A percentile compares a stretch with the other conserved stretches of the same genome.
Conservation (phyloP, 1,139 yeast genomes). For the Candida sanyaensis region DNA sequence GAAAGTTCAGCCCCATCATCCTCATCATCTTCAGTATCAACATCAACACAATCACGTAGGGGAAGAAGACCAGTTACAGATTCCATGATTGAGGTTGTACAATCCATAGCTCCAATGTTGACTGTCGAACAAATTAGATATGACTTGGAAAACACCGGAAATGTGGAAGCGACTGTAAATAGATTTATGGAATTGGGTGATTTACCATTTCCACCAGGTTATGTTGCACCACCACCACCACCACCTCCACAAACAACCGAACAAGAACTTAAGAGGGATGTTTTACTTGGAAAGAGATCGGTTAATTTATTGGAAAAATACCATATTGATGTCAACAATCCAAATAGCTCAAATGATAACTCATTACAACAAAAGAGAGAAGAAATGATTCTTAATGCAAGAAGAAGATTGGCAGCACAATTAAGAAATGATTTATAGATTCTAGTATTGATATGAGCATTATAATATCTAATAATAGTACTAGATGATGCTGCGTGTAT, state of each 20-base stretch:
- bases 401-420: constrained; percentile 42
- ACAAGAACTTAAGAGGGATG: constrained; percentile 1
- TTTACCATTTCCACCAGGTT: constrained; percentile 68
- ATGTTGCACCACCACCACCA: constrained; percentile 20
- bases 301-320: constrained; percentile 42
- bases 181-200: constrained; percentile 62
- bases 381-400: constrained; percentile 47
- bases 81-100: constrained; percentile 85
- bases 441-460: not conserved
- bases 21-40: constrained; percentile 3
- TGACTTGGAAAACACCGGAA: constrained; percentile 69
- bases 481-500: not conserved
- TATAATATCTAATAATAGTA: too few relatives aligned
- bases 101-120: constrained; percentile 75
- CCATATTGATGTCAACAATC: constrained; percentile 24
- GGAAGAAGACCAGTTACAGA: constrained; percentile 63
- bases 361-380: constrained; percentile 33
- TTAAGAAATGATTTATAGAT: constrained; percentile 26
- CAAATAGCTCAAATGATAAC: constrained; percentile 14
- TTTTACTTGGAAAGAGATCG: constrained; percentile 8
- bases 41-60: constrained; percentile 13
- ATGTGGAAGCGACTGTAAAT: constrained; percentile 79
- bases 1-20: constrained; percentile 4
- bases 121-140: constrained; percentile 68
- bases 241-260: constrained; percentile 11